Base-by-base conservation (phyloP, 306 rosid species). In the Malus sieversii region DNA sequence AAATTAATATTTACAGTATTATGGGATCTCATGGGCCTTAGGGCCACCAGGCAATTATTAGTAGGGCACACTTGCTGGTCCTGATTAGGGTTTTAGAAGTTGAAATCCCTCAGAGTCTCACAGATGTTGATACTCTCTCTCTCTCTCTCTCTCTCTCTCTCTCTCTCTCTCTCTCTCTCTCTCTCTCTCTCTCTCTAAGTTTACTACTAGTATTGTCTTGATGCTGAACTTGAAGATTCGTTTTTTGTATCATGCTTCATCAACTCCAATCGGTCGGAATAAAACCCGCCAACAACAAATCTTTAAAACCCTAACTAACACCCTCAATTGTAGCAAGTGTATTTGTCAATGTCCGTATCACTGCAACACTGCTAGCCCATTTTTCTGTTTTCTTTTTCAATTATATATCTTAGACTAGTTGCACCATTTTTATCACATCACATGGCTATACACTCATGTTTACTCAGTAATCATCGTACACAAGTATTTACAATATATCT, bases 241-340 rank as follows among this genome's bases (percentile, higher is more conserved):
- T 69, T 84, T 69, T 84, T 77, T 66, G 59, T 73, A 51, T 77
- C 12, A 20, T 72, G 76, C 79, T 79, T 82, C 86, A 66, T 78
- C 82, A 84, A 78, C 84, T 80, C 85, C 84, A 82, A 70, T 75
- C 81, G 91, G 96, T 88, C 94, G 91, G 90, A 85, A 87, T 72
- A 88, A 86, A 87, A 82, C 97, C 88, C 87, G 78, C 89, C 87
- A 86, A 73, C 78, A 27, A 63, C 59, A 77, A 46, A 72, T 64
- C 67, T 82, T 63, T 81, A 72, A 72, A 75, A 74, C 80, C 76
- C 79, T 57, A 73, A 80, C 81, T 30, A 59, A 76, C 35, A 29
- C 38, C 55, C 55, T 15, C 8, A 48, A 48, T 48, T 48, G 55
- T 48, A 5, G 20, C 55, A 5, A 48, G 16, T 48, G 20, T 15